These are phyloP conservation scores for Pterulicium gracile DNA, from an alignment of 1,284 basidiomycete genomes.

Conservation along the genomic window DNA sequence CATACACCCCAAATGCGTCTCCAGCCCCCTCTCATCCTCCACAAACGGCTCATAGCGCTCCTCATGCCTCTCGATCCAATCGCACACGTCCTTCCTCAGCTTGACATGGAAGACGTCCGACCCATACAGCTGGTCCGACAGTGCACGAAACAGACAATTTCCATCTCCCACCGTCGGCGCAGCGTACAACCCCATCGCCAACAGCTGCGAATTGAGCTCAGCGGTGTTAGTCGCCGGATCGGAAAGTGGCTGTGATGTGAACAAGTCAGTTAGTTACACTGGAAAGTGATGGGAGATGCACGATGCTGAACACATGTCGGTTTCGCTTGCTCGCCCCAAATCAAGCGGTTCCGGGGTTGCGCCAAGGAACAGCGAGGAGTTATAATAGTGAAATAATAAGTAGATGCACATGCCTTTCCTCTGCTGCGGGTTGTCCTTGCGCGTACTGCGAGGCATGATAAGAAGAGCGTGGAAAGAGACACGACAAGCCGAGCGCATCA, in stretches of 20 bases:
- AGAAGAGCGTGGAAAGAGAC: too few relatives aligned
- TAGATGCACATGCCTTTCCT: conserved; percentile 1
- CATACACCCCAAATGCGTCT: conserved; percentile 66
- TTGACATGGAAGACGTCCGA: conserved; percentile 58
- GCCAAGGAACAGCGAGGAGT: too few relatives aligned
- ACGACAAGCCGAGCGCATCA: too few relatives aligned
- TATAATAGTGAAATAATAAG: too few relatives aligned
- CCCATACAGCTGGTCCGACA: conserved; percentile 77
- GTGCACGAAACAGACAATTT: conserved; percentile 79
- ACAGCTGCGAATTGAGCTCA: conserved; percentile 57
- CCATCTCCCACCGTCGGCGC: conserved; percentile 75
- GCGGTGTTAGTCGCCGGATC: conserved; percentile 57
- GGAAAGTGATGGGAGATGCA: too few relatives aligned
- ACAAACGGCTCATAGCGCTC: conserved; percentile 80
- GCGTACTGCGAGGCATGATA: neutral
- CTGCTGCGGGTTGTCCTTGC: conserved; percentile 2
- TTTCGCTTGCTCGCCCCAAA: too few relatives aligned
- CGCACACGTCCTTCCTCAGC: conserved; percentile 69
- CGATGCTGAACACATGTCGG: too few relatives aligned
- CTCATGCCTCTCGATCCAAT: conserved; percentile 66
- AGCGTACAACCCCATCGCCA: conserved; percentile 66
- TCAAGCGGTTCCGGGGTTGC: too few relatives aligned
- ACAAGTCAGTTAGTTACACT: neutral
- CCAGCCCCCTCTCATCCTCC: conserved; percentile 73
- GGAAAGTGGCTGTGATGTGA: conserved; percentile 15